phyloP scores from a whole-genome alignment of 1,139 yeast species.

The Starmera stellimalicola region DNA sequence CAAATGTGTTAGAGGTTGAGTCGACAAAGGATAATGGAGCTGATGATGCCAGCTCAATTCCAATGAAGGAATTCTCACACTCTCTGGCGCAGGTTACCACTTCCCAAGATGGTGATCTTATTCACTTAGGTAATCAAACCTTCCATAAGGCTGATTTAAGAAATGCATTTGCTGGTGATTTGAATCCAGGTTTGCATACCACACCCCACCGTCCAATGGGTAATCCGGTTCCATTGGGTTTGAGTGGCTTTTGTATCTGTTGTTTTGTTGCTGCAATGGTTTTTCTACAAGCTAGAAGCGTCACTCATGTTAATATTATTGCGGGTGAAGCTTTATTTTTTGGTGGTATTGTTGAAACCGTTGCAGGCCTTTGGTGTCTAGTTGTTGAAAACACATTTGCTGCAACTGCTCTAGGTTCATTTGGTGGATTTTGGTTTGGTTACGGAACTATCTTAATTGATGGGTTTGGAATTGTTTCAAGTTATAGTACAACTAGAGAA shows the following conservation, averaged over 20 bases:
- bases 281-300: constrained; percentile 46
- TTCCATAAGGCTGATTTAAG: constrained; percentile 46
- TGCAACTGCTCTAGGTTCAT: constrained; percentile 55
- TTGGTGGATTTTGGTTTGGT: constrained; percentile 73
- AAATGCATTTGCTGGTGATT: constrained; percentile 49
- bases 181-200: constrained; percentile 44
- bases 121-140: constrained; percentile 48
- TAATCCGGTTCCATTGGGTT: constrained; percentile 57
- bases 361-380: constrained; percentile 62
- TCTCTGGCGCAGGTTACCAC: constrained; percentile 14
- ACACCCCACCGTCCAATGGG: constrained; percentile 27
- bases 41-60: neutral
- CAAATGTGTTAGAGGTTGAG: neutral
- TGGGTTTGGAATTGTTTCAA: constrained; percentile 43
- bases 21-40: neutral
- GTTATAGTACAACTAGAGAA: constrained; percentile 37
- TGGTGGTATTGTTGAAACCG: constrained; percentile 58
- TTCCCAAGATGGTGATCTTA: constrained; percentile 24
- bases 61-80: constrained; percentile 1
- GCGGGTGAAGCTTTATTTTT: constrained; percentile 45
- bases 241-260: constrained; percentile 48
- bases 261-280: constrained; percentile 34
- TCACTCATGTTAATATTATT: constrained; percentile 37
- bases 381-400: constrained; percentile 61
- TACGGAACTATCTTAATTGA: constrained; percentile 50